Evolutionary conservation across 1,139 yeast species (phyloP), one percentile per base, ranked within the genome.

Genomic region (Suhomyces yuchorum): DNA sequence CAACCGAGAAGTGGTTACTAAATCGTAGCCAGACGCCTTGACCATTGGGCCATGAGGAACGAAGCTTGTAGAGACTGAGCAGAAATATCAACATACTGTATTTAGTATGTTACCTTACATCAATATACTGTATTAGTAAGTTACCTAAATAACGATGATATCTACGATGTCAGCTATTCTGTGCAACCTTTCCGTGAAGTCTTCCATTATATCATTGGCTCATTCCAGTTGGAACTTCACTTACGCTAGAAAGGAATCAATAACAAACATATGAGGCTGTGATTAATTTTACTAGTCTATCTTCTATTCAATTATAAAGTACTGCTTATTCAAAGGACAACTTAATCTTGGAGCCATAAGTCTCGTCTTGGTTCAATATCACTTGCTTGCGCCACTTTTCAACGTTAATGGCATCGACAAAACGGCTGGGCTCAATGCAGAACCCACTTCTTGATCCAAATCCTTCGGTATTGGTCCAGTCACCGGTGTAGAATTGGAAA

Each of bases 31-130:
- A 83, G 87, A 84, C 88, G 89, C 89, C 89, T 84, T 84, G 85
- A 84, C 89, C 90, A 84, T 84, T 84, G 87, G 89, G 89, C 89
- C 87, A 84, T 85, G 87, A 83, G 87, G 89, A 81, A 82, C 80
- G 76, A 72, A 72, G 77, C 75, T 66, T 44, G 44, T 7, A 35
- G 40, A 9, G 8, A 15, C 7, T 2, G 11, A 14, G 4, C 6
- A 28, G 32, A 28, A 28, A 37, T 20, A 23, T 23, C 9, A 23
- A 23, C 9, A 23, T 23, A 12, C n/a, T n/a, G n/a, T n/a, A n/a
- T n/a, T n/a, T n/a, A n/a, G n/a, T n/a, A n/a, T n/a, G n/a, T n/a
- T n/a, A n/a, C n/a, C n/a, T n/a, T n/a, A n/a, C n/a, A n/a, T n/a
- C n/a, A n/a, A n/a, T n/a, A n/a, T n/a, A n/a, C n/a, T n/a, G n/a